Evolutionary conservation across 2,329 filamentous ascomycete genomes (phyloP).

Genomic region (Emmonsiellopsis sp.): DNA sequence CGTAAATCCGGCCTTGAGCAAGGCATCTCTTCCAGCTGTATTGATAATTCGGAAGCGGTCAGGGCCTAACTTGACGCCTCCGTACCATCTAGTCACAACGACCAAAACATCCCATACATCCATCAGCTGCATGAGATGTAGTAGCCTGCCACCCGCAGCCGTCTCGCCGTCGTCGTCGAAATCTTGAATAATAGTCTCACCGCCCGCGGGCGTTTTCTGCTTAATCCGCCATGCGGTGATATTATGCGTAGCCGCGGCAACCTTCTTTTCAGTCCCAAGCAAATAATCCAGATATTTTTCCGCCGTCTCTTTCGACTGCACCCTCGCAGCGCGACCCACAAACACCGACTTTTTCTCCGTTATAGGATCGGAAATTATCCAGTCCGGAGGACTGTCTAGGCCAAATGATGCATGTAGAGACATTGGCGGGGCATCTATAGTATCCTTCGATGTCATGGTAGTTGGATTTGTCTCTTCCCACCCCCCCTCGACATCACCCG

Average conservation of each 20-base stretch:
- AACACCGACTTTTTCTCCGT: conserved; percentile 84
- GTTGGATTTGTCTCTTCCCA: conserved; percentile 13
- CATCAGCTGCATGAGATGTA: conserved; percentile 92
- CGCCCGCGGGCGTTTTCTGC: conserved; percentile 30
- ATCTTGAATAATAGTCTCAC: conserved; percentile 62
- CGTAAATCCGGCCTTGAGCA: conserved; percentile 66
- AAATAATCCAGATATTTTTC: conserved; percentile 63
- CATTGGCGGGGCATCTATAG: conserved; percentile 16
- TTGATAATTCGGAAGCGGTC: conserved; percentile 89
- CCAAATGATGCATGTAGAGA: conserved; percentile 21
- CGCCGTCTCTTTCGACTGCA: conserved; percentile 62
- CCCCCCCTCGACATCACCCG: conserved; percentile 5
- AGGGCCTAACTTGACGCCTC: conserved; percentile 78
- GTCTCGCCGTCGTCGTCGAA: conserved; percentile 95
- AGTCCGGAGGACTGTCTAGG: conserved; percentile 43
- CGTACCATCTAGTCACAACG: conserved; percentile 91
- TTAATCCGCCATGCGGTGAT: conserved; percentile 85
- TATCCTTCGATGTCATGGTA: conserved; percentile 6
- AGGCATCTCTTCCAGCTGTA: conserved; percentile 68
- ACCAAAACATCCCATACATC: conserved; percentile 88
- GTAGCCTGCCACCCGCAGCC: conserved; percentile 72
- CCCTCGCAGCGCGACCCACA: conserved; percentile 63
- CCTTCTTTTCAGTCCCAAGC: conserved; percentile 70
- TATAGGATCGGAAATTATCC: conserved; percentile 65
- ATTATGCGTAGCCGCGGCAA: conserved; percentile 84